Conservation (phyloP, 306 rosid species). For the Bauhinia variegata region DNA sequence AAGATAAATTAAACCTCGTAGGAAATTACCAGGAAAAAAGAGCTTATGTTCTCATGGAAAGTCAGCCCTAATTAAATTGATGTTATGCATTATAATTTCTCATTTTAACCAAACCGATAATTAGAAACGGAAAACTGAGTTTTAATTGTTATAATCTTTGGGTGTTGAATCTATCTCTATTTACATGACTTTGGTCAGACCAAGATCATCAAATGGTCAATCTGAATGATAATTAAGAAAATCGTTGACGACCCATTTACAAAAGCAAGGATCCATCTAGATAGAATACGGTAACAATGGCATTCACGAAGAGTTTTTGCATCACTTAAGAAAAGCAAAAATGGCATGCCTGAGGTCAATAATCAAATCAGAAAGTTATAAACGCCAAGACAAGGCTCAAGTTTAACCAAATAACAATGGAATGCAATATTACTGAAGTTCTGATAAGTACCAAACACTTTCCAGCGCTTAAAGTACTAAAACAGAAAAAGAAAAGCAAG, state of each 20-base stretch:
- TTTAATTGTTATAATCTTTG: too few relatives aligned
- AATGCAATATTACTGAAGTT: background rate
- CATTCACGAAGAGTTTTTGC: constrained; percentile 7
- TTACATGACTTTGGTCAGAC: too few relatives aligned
- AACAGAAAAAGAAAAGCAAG: background rate
- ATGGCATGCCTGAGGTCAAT: constrained; percentile 5
- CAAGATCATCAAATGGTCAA: too few relatives aligned
- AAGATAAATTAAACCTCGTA: background rate
- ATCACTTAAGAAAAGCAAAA: background rate
- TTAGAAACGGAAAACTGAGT: too few relatives aligned
- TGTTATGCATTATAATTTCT: background rate
- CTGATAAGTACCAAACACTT: background rate
- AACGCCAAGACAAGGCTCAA: constrained; percentile 5
- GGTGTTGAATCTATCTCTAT: too few relatives aligned
- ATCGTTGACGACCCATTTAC: too few relatives aligned
- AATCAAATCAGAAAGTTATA: constrained; percentile 6
- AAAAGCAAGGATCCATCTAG: constrained; percentile 14
- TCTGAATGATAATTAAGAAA: too few relatives aligned
- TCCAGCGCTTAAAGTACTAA: background rate
- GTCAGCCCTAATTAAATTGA: background rate
- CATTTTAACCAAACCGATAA: too few relatives aligned
- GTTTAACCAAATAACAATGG: background rate
- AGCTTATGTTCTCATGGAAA: background rate
- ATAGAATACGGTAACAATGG: constrained; percentile 15
- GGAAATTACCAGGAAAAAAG: background rate